Conservation (phyloP, 2,329 filamentous ascomycete species). For the Sarocladium kiliense region DNA sequence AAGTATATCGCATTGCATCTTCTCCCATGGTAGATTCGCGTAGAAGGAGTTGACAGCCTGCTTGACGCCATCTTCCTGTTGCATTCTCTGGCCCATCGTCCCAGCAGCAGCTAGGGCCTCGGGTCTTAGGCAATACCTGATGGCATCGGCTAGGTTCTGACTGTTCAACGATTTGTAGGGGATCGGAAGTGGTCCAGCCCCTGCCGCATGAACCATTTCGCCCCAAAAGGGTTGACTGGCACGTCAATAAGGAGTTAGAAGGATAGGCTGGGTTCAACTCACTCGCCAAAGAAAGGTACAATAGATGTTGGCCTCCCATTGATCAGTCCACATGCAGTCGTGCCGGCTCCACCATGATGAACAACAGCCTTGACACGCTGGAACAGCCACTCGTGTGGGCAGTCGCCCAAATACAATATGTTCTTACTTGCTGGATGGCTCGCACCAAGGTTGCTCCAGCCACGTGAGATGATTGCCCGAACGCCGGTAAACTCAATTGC, state of each 20-base stretch:
- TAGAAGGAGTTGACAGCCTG: too few relatives aligned
- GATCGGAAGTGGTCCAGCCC: conserved; percentile 32
- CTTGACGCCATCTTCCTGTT: not conserved
- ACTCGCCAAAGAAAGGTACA: conserved; percentile 64
- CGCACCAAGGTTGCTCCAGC: conserved; percentile 57
- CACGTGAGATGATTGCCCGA: conserved; percentile 64
- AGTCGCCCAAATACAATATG: conserved; percentile 65
- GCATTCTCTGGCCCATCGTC: not conserved
- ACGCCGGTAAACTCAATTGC: conserved; percentile 58
- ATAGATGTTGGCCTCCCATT: conserved; percentile 65
- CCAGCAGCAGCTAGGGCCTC: not conserved
- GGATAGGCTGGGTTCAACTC: too few relatives aligned
- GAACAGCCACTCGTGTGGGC: conserved; percentile 71
- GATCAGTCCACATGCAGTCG: conserved; percentile 64
- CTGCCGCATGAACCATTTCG: conserved; percentile 30
- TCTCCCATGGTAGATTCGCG: too few relatives aligned
- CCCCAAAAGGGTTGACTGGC: conserved; percentile 35
- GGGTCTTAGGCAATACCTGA: conserved; percentile 20
- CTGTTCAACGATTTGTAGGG: conserved; percentile 27
- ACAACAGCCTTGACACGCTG: conserved; percentile 60
- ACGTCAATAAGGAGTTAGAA: not conserved
- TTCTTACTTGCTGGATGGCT: conserved; percentile 53
- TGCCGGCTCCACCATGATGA: conserved; percentile 70
- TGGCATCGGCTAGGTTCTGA: conserved; percentile 28
- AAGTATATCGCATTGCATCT: too few relatives aligned